Evolutionary conservation across 768 basidiomycete genomes (phyloP), one percentile per base, ranked within the genome.

Genomic region (Tremella mesenterica): DNA sequence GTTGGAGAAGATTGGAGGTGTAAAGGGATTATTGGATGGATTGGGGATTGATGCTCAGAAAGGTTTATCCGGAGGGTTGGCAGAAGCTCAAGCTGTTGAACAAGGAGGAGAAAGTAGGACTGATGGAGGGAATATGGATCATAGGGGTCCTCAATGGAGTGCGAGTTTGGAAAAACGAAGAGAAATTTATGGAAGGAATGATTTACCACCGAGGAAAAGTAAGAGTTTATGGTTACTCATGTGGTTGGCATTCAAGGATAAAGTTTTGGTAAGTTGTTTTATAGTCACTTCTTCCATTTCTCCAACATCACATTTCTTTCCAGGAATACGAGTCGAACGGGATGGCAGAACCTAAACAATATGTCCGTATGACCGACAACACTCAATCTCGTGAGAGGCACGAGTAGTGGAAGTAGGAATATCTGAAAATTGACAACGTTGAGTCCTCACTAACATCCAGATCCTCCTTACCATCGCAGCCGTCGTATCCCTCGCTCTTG

Each of bases 381-480:
- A n/a, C n/a, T n/a, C n/a, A n/a, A n/a, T n/a, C n/a, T n/a, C n/a
- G n/a, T n/a, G n/a, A n/a, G n/a, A n/a, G n/a, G n/a, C n/a, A n/a
- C n/a, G n/a, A n/a, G n/a, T n/a, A n/a, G n/a, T n/a, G n/a, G n/a
- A n/a, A n/a, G n/a, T n/a, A n/a, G n/a, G n/a, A n/a, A n/a, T n/a
- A n/a, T n/a, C n/a, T n/a, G n/a, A n/a, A n/a, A n/a, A n/a, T n/a
- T n/a, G n/a, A n/a, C n/a, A n/a, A n/a, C n/a, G n/a, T n/a, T n/a
- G n/a, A n/a, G n/a, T n/a, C n/a, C n/a, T n/a, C n/a, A n/a, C n/a
- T n/a, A n/a, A n/a, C n/a, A n/a, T n/a, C 6, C 67, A 92, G 88
- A 81, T 97, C 56, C 71, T 99, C 46, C 80, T 97, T 33, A 88
- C 87, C 16, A 81, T 97, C 65, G 89, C 93, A 44, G 95, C 95